Percentiles rank a stretch among this genome's conserved stretches.
phyloP scores from a whole-genome alignment of 805 yeast species.

The Starmerella powellii region DNA sequence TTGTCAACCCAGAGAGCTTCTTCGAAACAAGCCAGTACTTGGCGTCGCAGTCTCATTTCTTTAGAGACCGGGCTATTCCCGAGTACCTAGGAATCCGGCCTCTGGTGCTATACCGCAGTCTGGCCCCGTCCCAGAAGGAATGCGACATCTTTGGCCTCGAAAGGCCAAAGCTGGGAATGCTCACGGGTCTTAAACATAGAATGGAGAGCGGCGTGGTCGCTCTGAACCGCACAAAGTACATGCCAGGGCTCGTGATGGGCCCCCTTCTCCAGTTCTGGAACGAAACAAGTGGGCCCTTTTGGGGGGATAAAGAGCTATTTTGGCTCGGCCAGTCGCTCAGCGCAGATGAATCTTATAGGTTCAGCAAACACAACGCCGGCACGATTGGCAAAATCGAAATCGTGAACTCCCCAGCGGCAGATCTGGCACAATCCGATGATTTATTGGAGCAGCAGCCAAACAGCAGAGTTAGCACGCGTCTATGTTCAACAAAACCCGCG shows the following conservation, averaged over 20 bases:
- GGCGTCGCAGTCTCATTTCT: conserved; percentile 1
- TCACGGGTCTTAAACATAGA: neutral
- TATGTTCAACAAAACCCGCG: conserved; percentile 4
- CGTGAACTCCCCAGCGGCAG: neutral
- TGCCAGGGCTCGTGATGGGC: conserved; percentile 4
- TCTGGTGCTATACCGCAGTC: neutral
- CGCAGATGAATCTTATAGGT: neutral
- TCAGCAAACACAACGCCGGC: conserved; percentile 1
- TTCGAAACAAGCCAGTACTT: neutral
- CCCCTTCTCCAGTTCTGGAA: conserved; percentile 2
- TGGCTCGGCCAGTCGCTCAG: conserved; percentile 10
- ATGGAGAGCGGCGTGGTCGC: conserved; percentile 8
- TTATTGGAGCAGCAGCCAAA: too few species aligned
- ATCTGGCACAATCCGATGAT: too few species aligned
- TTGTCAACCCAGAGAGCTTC: neutral
- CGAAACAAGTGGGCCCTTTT: neutral
- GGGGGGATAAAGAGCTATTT: conserved; percentile 13
- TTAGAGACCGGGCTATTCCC: conserved; percentile 6
- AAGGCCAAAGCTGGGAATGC: neutral
- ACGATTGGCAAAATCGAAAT: conserved; percentile 1
- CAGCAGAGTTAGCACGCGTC: too few species aligned
- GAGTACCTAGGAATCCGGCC: neutral
- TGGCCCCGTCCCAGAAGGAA: neutral
- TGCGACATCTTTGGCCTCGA: neutral
- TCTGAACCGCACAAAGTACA: neutral